phyloP scores from a whole-genome alignment of 371 early-diverging fungal species.

The Actinomortierella wolfii region DNA sequence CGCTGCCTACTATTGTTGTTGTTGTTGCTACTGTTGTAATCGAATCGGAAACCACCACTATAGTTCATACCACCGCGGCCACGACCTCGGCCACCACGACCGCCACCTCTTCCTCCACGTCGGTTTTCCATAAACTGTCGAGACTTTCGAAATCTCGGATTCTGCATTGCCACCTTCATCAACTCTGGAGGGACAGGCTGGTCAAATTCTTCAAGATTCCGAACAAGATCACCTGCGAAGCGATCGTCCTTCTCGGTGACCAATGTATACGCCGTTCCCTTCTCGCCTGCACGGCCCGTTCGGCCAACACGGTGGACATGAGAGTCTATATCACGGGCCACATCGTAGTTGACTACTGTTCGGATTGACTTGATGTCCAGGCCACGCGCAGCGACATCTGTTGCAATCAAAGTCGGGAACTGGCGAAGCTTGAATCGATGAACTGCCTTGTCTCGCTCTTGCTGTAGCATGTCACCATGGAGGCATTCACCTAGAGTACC shows the following conservation, averaged over 20 bases:
- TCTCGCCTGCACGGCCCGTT: conserved; percentile 76
- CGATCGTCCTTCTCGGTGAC: conserved; percentile 76
- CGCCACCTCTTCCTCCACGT: conserved; percentile 49
- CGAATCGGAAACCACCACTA: conserved; percentile 5
- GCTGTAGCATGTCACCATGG: conserved; percentile 98
- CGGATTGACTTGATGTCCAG: conserved; percentile 80
- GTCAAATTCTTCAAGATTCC: conserved; percentile 72
- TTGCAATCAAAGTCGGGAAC: conserved; percentile 92
- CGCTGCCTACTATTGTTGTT: too few species aligned
- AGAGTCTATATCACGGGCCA: conserved; percentile 78
- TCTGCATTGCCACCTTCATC: conserved; percentile 75
- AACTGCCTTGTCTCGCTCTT: conserved; percentile 92
- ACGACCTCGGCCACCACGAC: conserved; percentile 53
- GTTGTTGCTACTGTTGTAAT: background rate
- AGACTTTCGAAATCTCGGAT: conserved; percentile 66
- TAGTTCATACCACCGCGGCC: conserved; percentile 24
- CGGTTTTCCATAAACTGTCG: conserved; percentile 50
- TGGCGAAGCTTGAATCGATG: conserved; percentile 75
- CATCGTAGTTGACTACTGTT: conserved; percentile 76
- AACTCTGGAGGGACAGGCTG: conserved; percentile 66
- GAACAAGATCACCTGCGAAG: conserved; percentile 81
- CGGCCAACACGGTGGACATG: conserved; percentile 78
- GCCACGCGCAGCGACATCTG: conserved; percentile 98
- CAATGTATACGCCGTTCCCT: conserved; percentile 74
- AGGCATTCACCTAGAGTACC: conserved; percentile 76